Conservation (phyloP, 192 early-diverging fungal genomes). For the Podila minutissima region DNA sequence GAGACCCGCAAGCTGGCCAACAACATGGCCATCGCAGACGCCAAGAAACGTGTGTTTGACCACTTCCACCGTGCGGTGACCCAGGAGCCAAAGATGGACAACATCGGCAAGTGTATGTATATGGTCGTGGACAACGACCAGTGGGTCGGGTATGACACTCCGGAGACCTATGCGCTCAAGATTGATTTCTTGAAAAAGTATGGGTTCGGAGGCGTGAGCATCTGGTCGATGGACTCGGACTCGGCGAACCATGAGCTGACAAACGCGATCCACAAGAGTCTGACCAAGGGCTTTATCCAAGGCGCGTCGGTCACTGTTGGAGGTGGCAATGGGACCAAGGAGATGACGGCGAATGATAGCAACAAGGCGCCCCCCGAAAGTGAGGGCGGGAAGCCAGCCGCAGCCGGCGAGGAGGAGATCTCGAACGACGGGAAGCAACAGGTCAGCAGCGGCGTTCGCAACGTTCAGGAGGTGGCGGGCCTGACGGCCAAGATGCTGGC, state of each 20-base stretch:
- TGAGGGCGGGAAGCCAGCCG: background rate
- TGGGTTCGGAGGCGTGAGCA: constrained; percentile 46
- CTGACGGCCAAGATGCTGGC: constrained; percentile 22
- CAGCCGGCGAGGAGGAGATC: background rate
- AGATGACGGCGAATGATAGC: background rate
- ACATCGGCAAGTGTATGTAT: constrained; percentile 44
- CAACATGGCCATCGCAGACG: constrained; percentile 17
- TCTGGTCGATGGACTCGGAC: constrained; percentile 53
- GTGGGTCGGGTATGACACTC: constrained; percentile 38
- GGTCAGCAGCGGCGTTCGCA: background rate
- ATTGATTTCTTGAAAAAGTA: constrained; percentile 25
- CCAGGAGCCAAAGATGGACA: constrained; percentile 32
- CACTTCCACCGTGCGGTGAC: constrained; percentile 30
- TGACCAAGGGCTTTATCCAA: constrained; percentile 14
- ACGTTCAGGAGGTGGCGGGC: background rate
- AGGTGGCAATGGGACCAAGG: background rate
- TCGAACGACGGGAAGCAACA: background rate
- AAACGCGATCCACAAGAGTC: constrained; percentile 16
- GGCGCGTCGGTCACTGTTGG: background rate
- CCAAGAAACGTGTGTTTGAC: constrained; percentile 11
- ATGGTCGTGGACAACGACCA: constrained; percentile 46
- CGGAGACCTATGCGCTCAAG: constrained; percentile 31
- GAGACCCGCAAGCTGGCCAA: constrained; percentile 23
- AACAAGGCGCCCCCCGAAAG: too few relatives aligned
- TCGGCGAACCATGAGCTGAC: constrained; percentile 34